phyloP scores from a whole-genome alignment of 257 asterid genomes.

The Solanum virginianum region DNA sequence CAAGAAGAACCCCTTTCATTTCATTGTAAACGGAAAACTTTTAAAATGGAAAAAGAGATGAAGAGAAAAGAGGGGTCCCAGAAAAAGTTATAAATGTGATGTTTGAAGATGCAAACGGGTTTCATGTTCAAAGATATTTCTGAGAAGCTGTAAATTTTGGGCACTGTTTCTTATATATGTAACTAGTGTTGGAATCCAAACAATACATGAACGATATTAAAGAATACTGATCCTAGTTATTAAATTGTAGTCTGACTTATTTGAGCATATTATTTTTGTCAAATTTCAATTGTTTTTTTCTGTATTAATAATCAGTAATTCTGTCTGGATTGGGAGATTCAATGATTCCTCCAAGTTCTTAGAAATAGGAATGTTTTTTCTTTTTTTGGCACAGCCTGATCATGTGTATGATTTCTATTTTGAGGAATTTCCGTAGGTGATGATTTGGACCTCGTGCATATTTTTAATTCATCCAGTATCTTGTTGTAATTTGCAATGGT shows the following conservation, averaged over 20 bases:
- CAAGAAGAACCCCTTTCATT: background rate
- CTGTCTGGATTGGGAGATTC: background rate
- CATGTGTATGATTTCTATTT: background rate
- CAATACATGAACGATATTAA: background rate
- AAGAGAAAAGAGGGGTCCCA: background rate
- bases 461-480: background rate
- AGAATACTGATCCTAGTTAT: background rate
- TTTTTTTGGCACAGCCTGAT: background rate
- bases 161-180: background rate
- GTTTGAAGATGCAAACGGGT: background rate
- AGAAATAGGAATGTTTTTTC: background rate
- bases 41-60: background rate
- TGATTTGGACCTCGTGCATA: background rate
- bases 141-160: background rate
- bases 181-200: background rate
- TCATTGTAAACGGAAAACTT: background rate
- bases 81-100: background rate
- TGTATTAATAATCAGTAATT: background rate
- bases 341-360: background rate
- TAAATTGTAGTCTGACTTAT: background rate
- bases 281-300: background rate
- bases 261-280: background rate
- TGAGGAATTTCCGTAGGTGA: background rate
- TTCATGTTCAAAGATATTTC: background rate
- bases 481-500: background rate